phyloP scores from a whole-genome alignment of 176 grass and related monocot species.

The Cenchrus purpureus region DNA sequence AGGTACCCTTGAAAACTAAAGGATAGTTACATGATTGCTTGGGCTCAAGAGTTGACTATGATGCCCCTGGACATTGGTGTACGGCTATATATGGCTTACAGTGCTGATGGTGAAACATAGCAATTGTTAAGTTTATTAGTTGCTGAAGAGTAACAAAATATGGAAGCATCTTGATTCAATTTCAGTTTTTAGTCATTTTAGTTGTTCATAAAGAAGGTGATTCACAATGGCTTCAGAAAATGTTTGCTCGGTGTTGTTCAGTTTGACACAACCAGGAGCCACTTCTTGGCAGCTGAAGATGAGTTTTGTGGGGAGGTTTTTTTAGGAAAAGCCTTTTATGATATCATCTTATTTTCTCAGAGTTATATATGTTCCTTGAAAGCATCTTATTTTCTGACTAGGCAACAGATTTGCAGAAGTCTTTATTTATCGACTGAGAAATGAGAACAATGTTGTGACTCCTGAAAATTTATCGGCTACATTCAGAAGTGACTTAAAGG shows the following conservation, averaged over 20 bases:
- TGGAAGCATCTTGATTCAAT: constrained; percentile 6
- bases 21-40: constrained; percentile 96
- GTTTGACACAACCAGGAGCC: constrained; percentile 93
- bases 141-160: constrained; percentile 1
- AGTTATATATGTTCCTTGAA: neutral
- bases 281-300: constrained; percentile 95
- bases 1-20: constrained; percentile 74
- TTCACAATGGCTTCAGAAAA: constrained; percentile 92
- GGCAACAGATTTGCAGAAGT: neutral
- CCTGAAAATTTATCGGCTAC: neutral
- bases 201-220: constrained; percentile 77
- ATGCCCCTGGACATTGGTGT: constrained; percentile 99
- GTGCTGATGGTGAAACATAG: constrained; percentile 70
- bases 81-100: constrained; percentile 87
- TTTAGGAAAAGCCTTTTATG: too few species aligned
- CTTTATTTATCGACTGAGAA: constrained; percentile 21
- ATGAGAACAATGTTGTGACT: neutral
- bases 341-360: neutral
- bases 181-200: constrained; percentile 18
- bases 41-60: constrained; percentile 98
- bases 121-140: constrained; percentile 25
- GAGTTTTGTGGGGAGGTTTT: constrained; percentile 43
- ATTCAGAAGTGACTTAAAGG: too few species aligned
- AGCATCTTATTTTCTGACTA: neutral
- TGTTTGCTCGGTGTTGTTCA: constrained; percentile 85